Evolutionary conservation across 495 filamentous ascomycete species (phyloP).

Genomic region (Penicillium cinerascens): DNA sequence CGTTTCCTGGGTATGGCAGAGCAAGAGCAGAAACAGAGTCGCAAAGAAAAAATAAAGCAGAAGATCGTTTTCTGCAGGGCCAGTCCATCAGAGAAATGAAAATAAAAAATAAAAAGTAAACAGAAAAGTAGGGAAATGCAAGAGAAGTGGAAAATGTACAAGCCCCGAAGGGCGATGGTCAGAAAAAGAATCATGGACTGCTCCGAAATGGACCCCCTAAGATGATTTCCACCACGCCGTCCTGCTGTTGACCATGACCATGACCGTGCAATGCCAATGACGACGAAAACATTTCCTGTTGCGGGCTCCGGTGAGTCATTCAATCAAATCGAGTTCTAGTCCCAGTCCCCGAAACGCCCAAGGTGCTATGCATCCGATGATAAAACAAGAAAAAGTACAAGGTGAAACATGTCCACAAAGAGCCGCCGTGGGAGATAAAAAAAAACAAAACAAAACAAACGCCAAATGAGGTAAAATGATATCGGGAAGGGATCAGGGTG

Average conservation of each 20-base stretch:
- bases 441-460: slow-evolving; percentile 14
- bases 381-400: slow-evolving; percentile 20
- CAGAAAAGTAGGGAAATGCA: slow-evolving; percentile 9
- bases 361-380: slow-evolving; percentile 33
- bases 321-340: slow-evolving; percentile 34
- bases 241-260: slow-evolving; percentile 25
- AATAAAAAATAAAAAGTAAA: slow-evolving; percentile 1
- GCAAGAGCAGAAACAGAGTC: slow-evolving; percentile 15
- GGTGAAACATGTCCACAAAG: slow-evolving; percentile 19
- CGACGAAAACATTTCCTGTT: slow-evolving; percentile 30
- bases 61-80: slow-evolving; percentile 4
- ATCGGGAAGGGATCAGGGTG: slow-evolving; percentile 1
- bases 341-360: slow-evolving; percentile 34
- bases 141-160: slow-evolving; percentile 10
- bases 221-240: slow-evolving; percentile 27
- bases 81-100: slow-evolving; percentile 8
- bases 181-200: slow-evolving; percentile 21
- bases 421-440: slow-evolving; percentile 15
- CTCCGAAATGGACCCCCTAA: slow-evolving; percentile 21
- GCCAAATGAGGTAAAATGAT: slow-evolving; percentile 9
- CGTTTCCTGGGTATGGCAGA: slow-evolving; percentile 20
- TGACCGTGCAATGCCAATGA: slow-evolving; percentile 30
- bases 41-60: slow-evolving; percentile 4
- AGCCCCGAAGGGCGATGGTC: background rate
- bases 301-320: slow-evolving; percentile 28